Base-by-base conservation (phyloP, 2,329 filamentous ascomycete genomes). In the Tolypocladium nubicola region DNA sequence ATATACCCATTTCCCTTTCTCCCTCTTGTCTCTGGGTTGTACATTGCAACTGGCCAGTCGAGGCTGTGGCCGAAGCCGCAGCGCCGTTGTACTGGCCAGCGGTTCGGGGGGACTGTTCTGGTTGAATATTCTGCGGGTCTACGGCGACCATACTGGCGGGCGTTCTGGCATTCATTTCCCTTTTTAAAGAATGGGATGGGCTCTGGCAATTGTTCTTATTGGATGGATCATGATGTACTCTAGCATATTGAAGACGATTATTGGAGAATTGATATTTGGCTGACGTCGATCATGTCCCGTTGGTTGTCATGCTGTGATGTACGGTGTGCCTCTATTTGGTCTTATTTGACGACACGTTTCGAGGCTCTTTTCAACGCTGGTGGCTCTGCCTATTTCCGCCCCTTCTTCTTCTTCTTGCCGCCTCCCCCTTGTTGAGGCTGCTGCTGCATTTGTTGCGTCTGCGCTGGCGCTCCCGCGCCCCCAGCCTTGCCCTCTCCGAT, bases 401-500 rank as follows among this genome's bases (percentile, higher is more conserved):
- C 84, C 73, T 86, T 87, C 73, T 85, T 87, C 75, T 88, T 87
- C 75, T 87, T 88, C 71, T 84, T 85, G 40, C 76, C 74, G 14
- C 75, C 76, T 49, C 73, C 59, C 65, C 66, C 47, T 64, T 60
- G 60, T 45, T 59, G 59, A 37, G 55, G 61, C 57, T 61, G 62
- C 40, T 62, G 62, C 57, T 61, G 62, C 56, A 3, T 50, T 50
- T 66, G 66, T 54, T 63, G 63, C 59, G 69, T 65, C 57, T 58
- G 63, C 47, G 66, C 63, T 43, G 61, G 57, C 57, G 61, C 66
- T 56, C 59, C 67, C 30, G 59, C 63, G 41, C 60, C 64, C 50
- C 69, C 69, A 6, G 66, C 69, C 45, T 71, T 67, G 55, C 71
- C 72, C 56, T 68, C 69, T 39, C 60, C 58, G 7, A 52, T 53